Conservation (phyloP, 768 basidiomycete species). For the Lanmaoa pseudosensibilis region DNA sequence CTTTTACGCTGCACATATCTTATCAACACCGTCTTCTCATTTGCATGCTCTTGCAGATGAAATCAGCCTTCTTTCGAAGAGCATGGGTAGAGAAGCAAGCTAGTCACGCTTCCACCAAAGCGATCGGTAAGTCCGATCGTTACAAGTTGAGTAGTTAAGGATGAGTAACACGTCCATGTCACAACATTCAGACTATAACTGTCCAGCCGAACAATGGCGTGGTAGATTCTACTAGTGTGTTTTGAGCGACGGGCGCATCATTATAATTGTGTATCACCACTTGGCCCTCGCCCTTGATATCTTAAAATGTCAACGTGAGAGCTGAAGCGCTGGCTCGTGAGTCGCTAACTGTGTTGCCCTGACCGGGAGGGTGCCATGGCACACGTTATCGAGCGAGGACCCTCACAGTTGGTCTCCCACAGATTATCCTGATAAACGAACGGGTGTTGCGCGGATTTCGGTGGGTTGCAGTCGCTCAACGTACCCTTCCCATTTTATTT, state of each 20-base stretch:
- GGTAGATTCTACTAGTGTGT: not conserved
- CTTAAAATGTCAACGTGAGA: not conserved
- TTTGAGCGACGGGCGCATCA: not conserved
- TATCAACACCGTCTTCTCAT: conserved; percentile 46
- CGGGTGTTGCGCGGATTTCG: not conserved
- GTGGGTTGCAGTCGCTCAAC: not conserved
- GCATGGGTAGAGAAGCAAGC: conserved; percentile 23
- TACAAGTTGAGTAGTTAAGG: not conserved
- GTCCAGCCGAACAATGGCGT: not conserved
- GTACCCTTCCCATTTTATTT: not conserved
- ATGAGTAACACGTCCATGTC: not conserved
- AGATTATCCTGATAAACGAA: conserved; percentile 1
- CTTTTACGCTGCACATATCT: conserved; percentile 67
- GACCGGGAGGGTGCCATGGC: conserved; percentile 24
- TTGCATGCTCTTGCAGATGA: conserved; percentile 47
- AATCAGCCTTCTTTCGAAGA: conserved; percentile 28
- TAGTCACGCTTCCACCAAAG: not conserved
- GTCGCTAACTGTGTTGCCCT: not conserved
- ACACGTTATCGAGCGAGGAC: conserved; percentile 16
- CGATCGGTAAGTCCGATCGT: not conserved
- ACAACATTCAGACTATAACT: not conserved
- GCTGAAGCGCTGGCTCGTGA: not conserved
- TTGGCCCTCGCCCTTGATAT: not conserved
- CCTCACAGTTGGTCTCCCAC: conserved; percentile 28
- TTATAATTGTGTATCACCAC: not conserved